A percentile compares a stretch with the other conserved stretches of the same genome.
Evolutionary conservation across 2,329 filamentous ascomycete species (phyloP).

Genomic region (Coccinonectria pachysandricola): DNA sequence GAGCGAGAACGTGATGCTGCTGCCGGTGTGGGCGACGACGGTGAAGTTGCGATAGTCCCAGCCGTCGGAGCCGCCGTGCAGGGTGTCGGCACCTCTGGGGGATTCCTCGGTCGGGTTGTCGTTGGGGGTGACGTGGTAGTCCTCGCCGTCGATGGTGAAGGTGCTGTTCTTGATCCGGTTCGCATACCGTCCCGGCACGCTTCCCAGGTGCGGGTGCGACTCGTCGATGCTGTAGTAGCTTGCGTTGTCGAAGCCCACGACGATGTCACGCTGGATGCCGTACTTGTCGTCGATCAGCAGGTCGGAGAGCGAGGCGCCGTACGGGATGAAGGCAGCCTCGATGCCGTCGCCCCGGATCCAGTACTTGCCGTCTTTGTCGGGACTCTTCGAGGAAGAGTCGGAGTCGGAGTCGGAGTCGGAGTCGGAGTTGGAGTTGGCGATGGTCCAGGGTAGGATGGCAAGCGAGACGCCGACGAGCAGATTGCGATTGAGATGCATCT

Average conservation of each 20-base stretch:
- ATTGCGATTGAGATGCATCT: no score
- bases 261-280: constrained; percentile 58
- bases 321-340: constrained; percentile 59
- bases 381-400: no score
- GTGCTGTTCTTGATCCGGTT: constrained; percentile 73
- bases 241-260: constrained; percentile 68
- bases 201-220: constrained; percentile 60
- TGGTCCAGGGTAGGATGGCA: no score
- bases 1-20: constrained; percentile 65
- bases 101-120: constrained; percentile 44
- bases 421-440: no score
- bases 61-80: constrained; percentile 60
- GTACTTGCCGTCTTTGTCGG: constrained; percentile 58
- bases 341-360: constrained; percentile 59
- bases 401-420: no score
- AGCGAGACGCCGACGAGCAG: no score
- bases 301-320: constrained; percentile 64
- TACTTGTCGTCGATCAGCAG: constrained; percentile 60
- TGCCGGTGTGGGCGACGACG: constrained; percentile 54
- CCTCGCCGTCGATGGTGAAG: constrained; percentile 55
- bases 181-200: constrained; percentile 66
- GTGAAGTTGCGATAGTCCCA: constrained; percentile 76
- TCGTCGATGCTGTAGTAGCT: constrained; percentile 55
- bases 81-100: constrained; percentile 48
- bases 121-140: constrained; percentile 51